Conservation (phyloP, 2,329 filamentous ascomycete genomes). For the Aureobasidium pullulans region DNA sequence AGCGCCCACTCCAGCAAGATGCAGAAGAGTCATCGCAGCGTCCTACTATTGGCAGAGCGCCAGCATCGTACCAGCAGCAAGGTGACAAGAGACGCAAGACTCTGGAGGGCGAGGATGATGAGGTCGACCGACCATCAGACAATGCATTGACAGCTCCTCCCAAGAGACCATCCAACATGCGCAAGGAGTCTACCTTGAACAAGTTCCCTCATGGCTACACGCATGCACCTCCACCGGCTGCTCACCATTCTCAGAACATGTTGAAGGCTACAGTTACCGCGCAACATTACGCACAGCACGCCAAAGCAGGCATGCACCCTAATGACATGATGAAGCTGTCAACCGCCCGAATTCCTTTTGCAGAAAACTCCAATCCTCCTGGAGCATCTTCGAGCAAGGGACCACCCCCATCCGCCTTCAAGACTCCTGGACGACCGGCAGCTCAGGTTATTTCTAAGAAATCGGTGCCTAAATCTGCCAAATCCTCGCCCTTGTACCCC, state of each 20-base stretch:
- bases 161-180: slow-evolving; percentile 69
- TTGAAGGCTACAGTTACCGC: slow-evolving; percentile 60
- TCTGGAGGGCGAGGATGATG: slow-evolving; percentile 58
- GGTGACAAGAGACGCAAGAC: slow-evolving; percentile 77
- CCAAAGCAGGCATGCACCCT: slow-evolving; percentile 50
- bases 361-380: slow-evolving; percentile 54
- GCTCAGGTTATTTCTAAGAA: slow-evolving; percentile 26
- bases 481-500: slow-evolving; percentile 76
- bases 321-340: slow-evolving; percentile 82
- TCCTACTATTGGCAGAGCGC: slow-evolving; percentile 50
- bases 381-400: slow-evolving; percentile 26
- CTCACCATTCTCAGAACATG: slow-evolving; percentile 39
- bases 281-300: slow-evolving; percentile 58
- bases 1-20: slow-evolving; percentile 64
- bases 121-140: slow-evolving; percentile 48
- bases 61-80: slow-evolving; percentile 48
- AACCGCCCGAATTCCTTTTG: slow-evolving; percentile 84
- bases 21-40: slow-evolving; percentile 49
- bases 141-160: slow-evolving; percentile 72
- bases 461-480: slow-evolving; percentile 50
- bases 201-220: slow-evolving; percentile 59
- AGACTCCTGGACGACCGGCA: slow-evolving; percentile 59
- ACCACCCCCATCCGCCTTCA: slow-evolving; percentile 36
- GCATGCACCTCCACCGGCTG: slow-evolving; percentile 49
- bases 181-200: slow-evolving; percentile 53